Percentiles rank a stretch among this genome's conserved stretches.
phyloP scores from a whole-genome alignment of 2,329 filamentous ascomycete genomes.

The Annulohypoxylon truncatum region DNA sequence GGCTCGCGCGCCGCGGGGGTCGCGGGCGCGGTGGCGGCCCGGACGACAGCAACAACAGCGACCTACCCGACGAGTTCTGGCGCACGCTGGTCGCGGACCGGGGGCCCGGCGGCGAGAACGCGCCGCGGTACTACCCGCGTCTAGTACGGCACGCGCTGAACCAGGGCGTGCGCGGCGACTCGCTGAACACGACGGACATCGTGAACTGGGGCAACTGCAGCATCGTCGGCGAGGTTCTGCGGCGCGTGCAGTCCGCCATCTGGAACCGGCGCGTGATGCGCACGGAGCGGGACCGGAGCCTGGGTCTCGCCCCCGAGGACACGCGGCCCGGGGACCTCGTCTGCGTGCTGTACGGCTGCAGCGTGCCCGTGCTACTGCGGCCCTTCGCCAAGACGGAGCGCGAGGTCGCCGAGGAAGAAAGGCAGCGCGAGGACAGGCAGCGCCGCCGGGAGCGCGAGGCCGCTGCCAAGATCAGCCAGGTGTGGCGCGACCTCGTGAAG shows the following conservation, averaged over 20 bases:
- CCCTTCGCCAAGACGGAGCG: constrained; percentile 9
- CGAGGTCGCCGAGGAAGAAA: constrained; percentile 12
- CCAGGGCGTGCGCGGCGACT: constrained; percentile 8
- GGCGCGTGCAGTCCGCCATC: constrained; percentile 23
- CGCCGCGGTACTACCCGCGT: constrained; percentile 21
- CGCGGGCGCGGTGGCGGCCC: too few relatives aligned
- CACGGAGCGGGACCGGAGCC: constrained; percentile 1
- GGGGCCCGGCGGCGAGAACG: constrained; percentile 18
- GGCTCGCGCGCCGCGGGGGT: not conserved
- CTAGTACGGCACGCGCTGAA: constrained; percentile 17
- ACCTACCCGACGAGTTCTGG: constrained; percentile 15
- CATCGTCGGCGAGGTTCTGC: constrained; percentile 24
- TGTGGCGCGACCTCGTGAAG: not conserved
- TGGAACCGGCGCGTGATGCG: constrained; percentile 31
- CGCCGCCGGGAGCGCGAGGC: not conserved
- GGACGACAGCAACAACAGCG: too few relatives aligned
- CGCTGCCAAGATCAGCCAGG: not conserved
- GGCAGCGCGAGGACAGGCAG: constrained; percentile 11
- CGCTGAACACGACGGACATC: constrained; percentile 15
- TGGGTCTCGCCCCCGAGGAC: constrained; percentile 15
- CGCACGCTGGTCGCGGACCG: constrained; percentile 25
- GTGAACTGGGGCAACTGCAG: constrained; percentile 21
- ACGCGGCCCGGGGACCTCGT: constrained; percentile 12
- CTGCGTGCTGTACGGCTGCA: constrained; percentile 29
- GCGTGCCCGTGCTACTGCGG: constrained; percentile 24